A percentile compares a stretch with the other conserved stretches of the same genome.
These are phyloP conservation scores for Glutinoglossum americanum DNA, from an alignment of 495 filamentous ascomycete genomes.

Conservation along the genomic window DNA sequence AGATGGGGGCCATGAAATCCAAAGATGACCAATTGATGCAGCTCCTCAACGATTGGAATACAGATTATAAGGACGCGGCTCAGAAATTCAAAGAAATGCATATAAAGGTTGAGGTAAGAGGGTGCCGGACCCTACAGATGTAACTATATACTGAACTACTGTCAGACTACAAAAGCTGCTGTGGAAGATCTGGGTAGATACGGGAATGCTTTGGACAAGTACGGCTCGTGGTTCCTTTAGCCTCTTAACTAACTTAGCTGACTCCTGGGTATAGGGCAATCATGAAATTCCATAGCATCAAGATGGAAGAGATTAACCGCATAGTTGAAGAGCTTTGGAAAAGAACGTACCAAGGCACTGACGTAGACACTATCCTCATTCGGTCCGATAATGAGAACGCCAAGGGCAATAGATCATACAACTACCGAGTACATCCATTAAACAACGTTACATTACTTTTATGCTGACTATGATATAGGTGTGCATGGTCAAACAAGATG, in stretches of 20 bases:
- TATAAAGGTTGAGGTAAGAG: constrained; percentile 50
- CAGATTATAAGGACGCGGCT: constrained; percentile 71
- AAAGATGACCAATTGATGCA: constrained; percentile 60
- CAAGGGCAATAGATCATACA: constrained; percentile 67
- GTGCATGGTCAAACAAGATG: constrained; percentile 90
- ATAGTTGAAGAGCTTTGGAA: constrained; percentile 93
- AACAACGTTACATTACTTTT: not conserved
- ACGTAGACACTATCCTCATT: constrained; percentile 93
- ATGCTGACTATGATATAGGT: not conserved
- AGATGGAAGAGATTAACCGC: constrained; percentile 97
- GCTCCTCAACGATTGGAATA: constrained; percentile 54
- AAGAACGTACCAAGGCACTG: constrained; percentile 87
- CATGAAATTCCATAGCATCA: constrained; percentile 84
- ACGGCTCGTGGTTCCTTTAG: constrained; percentile 2
- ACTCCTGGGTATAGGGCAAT: constrained; percentile 33
- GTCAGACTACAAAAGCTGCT: constrained; percentile 61
- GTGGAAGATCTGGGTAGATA: constrained; percentile 78
- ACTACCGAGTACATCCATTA: constrained; percentile 54
- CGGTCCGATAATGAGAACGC: constrained; percentile 63
- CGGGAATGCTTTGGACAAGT: constrained; percentile 57
- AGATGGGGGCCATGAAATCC: constrained; percentile 50
- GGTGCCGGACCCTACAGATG: not conserved
- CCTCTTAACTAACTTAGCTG: not conserved
- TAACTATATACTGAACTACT: not conserved
- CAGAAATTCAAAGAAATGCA: constrained; percentile 66